These are phyloP conservation scores for Ammopiptanthus mongolicus DNA, from an alignment of 306 rosid genomes.

Conservation along the genomic window DNA sequence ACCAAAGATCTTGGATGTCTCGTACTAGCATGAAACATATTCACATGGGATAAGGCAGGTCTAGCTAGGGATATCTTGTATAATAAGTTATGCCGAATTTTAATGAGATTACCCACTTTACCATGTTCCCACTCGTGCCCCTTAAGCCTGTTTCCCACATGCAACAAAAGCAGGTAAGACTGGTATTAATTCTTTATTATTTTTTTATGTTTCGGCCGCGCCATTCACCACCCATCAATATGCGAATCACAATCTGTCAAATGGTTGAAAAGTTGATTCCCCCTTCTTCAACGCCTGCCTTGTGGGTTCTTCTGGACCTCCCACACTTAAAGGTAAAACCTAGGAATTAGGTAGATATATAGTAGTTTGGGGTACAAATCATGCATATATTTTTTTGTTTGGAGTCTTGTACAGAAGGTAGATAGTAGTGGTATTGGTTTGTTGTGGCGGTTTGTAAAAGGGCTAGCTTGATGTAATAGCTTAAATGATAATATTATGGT, in stretches of 20 bases:
- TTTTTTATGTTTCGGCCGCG: background rate
- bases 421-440: too few relatives aligned
- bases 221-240: constrained; percentile 9
- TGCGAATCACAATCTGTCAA: constrained; percentile 21
- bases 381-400: too few relatives aligned
- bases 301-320: constrained; percentile 3
- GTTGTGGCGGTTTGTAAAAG: too few relatives aligned
- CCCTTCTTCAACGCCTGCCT: background rate
- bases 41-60: background rate
- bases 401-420: too few relatives aligned
- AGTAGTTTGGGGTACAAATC: too few relatives aligned
- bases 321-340: background rate
- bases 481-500: background rate
- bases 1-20: background rate
- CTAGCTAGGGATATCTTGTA: background rate
- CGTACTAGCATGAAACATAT: background rate
- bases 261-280: constrained; percentile 23
- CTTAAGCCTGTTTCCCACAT: background rate
- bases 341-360: too few relatives aligned
- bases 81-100: background rate
- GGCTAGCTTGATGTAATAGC: too few relatives aligned
- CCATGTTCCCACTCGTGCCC: background rate
- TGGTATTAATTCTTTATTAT: too few relatives aligned
- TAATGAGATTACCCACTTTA: background rate
- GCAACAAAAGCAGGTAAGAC: background rate